Base-by-base conservation (phyloP, 352 stramenopile genomes). In the Phytophthora crassamura region DNA sequence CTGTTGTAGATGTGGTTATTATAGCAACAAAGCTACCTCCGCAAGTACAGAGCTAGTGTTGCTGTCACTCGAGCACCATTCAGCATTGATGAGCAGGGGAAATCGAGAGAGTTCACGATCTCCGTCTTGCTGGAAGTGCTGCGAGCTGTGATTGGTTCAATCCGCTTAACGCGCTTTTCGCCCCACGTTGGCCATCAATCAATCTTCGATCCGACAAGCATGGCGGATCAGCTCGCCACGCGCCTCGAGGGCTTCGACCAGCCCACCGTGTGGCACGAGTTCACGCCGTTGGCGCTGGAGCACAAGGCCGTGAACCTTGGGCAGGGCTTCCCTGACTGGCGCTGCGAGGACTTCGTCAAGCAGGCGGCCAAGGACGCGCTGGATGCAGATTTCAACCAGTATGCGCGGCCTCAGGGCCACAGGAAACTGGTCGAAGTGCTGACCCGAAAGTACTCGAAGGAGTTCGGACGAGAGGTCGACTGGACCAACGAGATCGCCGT, bases 311-410 rank as follows among this genome's bases (percentile, higher is more conserved):
- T 98, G n/a, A 98, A 98, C 72, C 76, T 98, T 22, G 91, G 87
- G 0, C 95, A 98, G 74, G 95, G 95, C 22, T 99, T 99, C 74
- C 81, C 84, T 8, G 85, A 97, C 72, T 99, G 97, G 97, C 88
- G 78, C 42, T 98, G 91, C 65, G 88, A 97, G 53, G 78, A 92
- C 18, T 99, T 99, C 60, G 80, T 98, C 48, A 97, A 98, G 57
- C 86, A 95, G 28, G 96, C 92, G 49, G 93, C 94, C 47, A 97
- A 98, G 59, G 82, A 91, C 59, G 95, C 96, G 39, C 82, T 98
- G 32, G 82, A 98, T 50, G 88, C 93, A 38, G 90, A 98, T 84
- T 88, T 90, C 54, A 98, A 98, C 82, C 95, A 98, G 73, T 98
- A 98, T 69, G 91, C 86, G 41, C 90, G 91, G 7, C 91, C 94